Percentiles rank a stretch among this genome's conserved stretches.
Evolutionary conservation across 495 filamentous ascomycete genomes (phyloP).

Genomic region (Endocarpon pusillum): DNA sequence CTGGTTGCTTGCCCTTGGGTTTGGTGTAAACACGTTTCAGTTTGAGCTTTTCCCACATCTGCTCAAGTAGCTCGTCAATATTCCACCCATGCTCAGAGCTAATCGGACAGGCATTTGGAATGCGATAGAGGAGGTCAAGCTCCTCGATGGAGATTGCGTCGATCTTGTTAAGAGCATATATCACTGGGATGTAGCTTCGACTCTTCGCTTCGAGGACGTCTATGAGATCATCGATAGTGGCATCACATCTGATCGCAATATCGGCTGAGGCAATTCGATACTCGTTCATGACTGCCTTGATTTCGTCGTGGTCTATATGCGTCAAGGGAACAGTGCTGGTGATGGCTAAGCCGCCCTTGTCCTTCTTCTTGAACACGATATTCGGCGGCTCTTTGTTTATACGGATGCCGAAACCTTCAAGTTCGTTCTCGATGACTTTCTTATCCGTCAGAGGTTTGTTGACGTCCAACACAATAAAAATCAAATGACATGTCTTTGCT

Average conservation of each 20-base stretch:
- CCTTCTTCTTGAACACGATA: slow-evolving; percentile 97
- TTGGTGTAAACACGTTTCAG: slow-evolving; percentile 92
- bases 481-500: slow-evolving; percentile 94
- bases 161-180: slow-evolving; percentile 98
- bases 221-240: slow-evolving; percentile 80
- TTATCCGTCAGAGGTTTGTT: slow-evolving; percentile 98
- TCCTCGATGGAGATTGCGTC: slow-evolving; percentile 96
- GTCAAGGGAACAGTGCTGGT: slow-evolving; percentile 82
- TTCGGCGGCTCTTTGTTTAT: slow-evolving; percentile 97
- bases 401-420: slow-evolving; percentile 94
- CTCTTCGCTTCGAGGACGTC: slow-evolving; percentile 92
- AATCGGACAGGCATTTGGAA: slow-evolving; percentile 91
- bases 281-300: slow-evolving; percentile 92
- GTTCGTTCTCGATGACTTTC: slow-evolving; percentile 85
- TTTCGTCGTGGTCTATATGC: slow-evolving; percentile 89
- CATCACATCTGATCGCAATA: slow-evolving; percentile 94
- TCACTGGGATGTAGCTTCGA: slow-evolving; percentile 88
- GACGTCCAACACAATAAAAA: slow-evolving; percentile 96
- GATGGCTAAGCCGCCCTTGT: slow-evolving; percentile 91
- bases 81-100: slow-evolving; percentile 98
- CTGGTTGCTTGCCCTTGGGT: slow-evolving; percentile 86
- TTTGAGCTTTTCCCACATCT: slow-evolving; percentile 95
- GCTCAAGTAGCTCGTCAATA: slow-evolving; percentile 86
- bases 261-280: slow-evolving; percentile 95
- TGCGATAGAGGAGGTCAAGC: slow-evolving; percentile 85